phyloP scores from a whole-genome alignment of 2,329 filamentous ascomycete genomes.

The Colletotrichum tropicale region DNA sequence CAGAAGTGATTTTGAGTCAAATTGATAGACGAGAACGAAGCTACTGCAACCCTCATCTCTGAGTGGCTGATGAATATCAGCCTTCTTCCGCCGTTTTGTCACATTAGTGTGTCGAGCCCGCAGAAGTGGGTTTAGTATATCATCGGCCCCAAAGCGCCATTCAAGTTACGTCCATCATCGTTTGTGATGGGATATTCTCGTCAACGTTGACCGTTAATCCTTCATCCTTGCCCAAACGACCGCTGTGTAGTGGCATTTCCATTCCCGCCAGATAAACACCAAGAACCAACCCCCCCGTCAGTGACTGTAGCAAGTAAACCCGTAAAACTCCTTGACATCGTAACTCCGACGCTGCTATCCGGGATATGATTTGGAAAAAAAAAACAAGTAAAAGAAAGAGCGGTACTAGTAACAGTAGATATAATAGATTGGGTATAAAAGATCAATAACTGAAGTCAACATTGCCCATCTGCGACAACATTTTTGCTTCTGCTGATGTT shows the following conservation, averaged over 20 bases:
- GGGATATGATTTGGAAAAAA: slow-evolving; percentile 21
- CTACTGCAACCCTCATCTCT: neutral
- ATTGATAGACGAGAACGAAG: slow-evolving; percentile 9
- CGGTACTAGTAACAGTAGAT: slow-evolving; percentile 17
- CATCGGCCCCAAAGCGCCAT: neutral
- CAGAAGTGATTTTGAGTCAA: neutral
- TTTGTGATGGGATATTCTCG: slow-evolving; percentile 7
- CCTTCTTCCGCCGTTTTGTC: neutral
- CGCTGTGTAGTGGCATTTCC: slow-evolving; percentile 6
- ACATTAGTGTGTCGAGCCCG: neutral
- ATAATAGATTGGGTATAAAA: slow-evolving; percentile 22
- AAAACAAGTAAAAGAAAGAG: slow-evolving; percentile 13
- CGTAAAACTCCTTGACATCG: slow-evolving; percentile 31
- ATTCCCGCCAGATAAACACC: slow-evolving; percentile 4
- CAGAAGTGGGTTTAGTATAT: slow-evolving; percentile 2
- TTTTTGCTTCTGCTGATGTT: slow-evolving; percentile 53
- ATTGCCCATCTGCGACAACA: slow-evolving; percentile 58
- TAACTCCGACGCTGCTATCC: slow-evolving; percentile 38
- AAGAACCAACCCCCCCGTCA: slow-evolving; percentile 14
- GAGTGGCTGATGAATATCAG: neutral
- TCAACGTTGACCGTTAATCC: slow-evolving; percentile 14
- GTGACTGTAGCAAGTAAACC: slow-evolving; percentile 6
- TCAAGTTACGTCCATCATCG: neutral
- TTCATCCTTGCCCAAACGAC: slow-evolving; percentile 7
- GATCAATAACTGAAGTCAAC: slow-evolving; percentile 67